phyloP scores from a whole-genome alignment of 805 yeast genomes.

The Kodamaea nitidulidarum region DNA sequence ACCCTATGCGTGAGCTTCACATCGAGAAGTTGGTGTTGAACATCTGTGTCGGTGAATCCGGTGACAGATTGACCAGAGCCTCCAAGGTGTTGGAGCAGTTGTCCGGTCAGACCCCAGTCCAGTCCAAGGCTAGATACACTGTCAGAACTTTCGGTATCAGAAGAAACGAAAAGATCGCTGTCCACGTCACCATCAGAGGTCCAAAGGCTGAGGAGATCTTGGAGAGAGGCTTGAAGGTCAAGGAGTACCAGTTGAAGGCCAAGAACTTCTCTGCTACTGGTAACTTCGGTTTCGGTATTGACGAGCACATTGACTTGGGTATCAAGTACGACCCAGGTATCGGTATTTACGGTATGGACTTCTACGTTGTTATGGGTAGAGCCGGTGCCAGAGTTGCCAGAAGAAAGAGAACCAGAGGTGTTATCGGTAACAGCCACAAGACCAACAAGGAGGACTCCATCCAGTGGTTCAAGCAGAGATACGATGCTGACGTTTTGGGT shows the following conservation, averaged over 20 bases:
- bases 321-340: conserved; percentile 99
- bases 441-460: conserved; percentile 91
- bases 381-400: conserved; percentile 98
- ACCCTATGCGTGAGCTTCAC: conserved; percentile 98
- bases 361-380: conserved; percentile 99
- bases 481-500: conserved; percentile 95
- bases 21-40: conserved; percentile 99
- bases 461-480: conserved; percentile 98
- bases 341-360: conserved; percentile 99
- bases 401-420: conserved; percentile 91
- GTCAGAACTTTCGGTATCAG: conserved; percentile 99
- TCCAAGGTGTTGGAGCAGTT: conserved; percentile 99
- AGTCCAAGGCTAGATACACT: conserved; percentile 99
- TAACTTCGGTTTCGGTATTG: conserved; percentile 99
- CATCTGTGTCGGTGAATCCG: conserved; percentile 99
- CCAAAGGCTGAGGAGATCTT: conserved; percentile 98
- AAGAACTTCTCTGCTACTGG: conserved; percentile 98
- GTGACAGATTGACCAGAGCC: conserved; percentile 99
- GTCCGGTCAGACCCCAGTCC: conserved; percentile 99
- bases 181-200: conserved; percentile 99
- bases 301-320: conserved; percentile 99
- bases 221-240: conserved; percentile 99
- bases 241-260: conserved; percentile 94
- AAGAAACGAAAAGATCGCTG: conserved; percentile 99
- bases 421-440: conserved; percentile 89